phyloP scores from a whole-genome alignment of 441 rosid species.

The Viola pubescens region DNA sequence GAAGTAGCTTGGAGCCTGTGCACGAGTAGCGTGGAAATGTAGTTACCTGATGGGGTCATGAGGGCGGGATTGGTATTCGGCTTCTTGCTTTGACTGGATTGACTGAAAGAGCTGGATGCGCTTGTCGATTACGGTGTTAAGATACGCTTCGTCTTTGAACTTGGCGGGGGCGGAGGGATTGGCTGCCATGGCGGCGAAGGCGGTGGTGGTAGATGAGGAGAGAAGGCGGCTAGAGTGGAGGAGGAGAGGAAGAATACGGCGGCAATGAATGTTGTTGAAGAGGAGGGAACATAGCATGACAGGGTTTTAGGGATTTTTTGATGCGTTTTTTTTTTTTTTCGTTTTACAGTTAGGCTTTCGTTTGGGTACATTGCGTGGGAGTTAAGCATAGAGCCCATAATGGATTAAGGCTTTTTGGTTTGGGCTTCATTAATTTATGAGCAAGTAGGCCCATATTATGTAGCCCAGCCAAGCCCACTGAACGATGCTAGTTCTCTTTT shows the following conservation, averaged over 20 bases:
- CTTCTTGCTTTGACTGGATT: constrained; percentile 54
- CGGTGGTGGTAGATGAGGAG: constrained; percentile 10
- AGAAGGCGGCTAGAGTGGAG: constrained; percentile 16
- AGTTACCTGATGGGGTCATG: constrained; percentile 70
- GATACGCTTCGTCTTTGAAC: constrained; percentile 60
- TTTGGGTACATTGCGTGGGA: background rate
- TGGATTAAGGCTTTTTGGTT: too few relatives aligned
- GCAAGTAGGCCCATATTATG: too few relatives aligned
- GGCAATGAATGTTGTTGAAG: background rate
- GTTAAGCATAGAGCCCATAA: background rate
- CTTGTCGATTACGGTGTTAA: constrained; percentile 49
- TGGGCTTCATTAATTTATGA: too few relatives aligned
- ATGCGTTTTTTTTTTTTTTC: background rate
- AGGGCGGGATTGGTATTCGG: constrained; percentile 46
- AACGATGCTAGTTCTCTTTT: too few relatives aligned
- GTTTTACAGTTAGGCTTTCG: background rate
- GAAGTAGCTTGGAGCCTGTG: background rate
- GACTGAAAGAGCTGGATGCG: constrained; percentile 64
- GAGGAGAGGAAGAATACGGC: constrained; percentile 1
- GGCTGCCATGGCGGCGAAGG: constrained; percentile 31
- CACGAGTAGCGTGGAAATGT: background rate
- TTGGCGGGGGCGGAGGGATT: constrained; percentile 10
- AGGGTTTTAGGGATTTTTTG: too few relatives aligned
- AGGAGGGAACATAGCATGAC: background rate
- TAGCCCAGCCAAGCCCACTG: too few relatives aligned